Percentiles rank a stretch among this genome's conserved stretches.
These are phyloP conservation scores for Kwoniella heveanensis DNA, from an alignment of 768 basidiomycete genomes.

Conservation along the genomic window DNA sequence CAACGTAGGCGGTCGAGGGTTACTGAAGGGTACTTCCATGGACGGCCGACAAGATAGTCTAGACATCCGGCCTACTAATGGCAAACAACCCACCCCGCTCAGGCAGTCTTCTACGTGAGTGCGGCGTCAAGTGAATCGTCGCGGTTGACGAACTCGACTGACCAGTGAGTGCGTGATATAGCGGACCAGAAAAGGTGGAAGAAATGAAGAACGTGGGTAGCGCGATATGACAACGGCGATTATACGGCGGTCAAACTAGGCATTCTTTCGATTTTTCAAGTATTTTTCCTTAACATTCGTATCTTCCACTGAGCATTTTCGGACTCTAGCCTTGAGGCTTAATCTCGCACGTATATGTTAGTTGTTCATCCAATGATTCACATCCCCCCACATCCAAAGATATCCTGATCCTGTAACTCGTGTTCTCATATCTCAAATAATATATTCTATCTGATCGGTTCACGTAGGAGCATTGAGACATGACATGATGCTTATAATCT, in stretches of 20 bases:
- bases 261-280: neutral
- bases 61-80: slow-evolving; percentile 5
- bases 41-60: slow-evolving; percentile 15
- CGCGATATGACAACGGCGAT: slow-evolving; percentile 6
- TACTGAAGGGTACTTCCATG: slow-evolving; percentile 17
- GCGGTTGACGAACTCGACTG: too few species aligned
- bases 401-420: neutral
- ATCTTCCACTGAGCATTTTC: too few species aligned
- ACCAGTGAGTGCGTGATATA: neutral
- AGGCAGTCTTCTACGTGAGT: slow-evolving; percentile 31
- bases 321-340: neutral
- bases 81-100: slow-evolving; percentile 29
- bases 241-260: neutral
- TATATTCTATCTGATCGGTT: neutral
- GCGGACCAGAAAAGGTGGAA: slow-evolving; percentile 8
- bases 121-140: neutral
- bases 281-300: neutral
- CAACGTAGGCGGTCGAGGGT: slow-evolving; percentile 41
- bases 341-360: slow-evolving; percentile 1
- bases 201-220: slow-evolving; percentile 14
- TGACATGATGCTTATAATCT: neutral
- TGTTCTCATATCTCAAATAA: neutral
- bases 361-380: neutral
- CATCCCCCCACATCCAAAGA: neutral
- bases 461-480: neutral